Percentiles rank a stretch among this genome's conserved stretches.
These are phyloP conservation scores for Lepidium africanum DNA, from an alignment of 345 rosid genomes.

Conservation along the genomic window DNA sequence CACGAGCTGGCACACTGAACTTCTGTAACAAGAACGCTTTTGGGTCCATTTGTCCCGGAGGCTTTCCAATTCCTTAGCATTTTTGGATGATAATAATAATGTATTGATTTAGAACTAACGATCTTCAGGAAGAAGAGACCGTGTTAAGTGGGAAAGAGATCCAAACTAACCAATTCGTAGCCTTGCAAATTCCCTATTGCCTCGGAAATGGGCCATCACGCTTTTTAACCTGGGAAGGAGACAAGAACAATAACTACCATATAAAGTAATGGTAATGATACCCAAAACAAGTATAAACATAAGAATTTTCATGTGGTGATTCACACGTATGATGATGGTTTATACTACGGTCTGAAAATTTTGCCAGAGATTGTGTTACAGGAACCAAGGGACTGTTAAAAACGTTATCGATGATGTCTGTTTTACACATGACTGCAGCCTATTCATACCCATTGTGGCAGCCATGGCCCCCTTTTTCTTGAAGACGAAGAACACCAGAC, in stretches of 20 bases:
- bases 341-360: not conserved
- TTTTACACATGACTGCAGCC: not conserved
- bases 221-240: slow-evolving; percentile 48
- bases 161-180: slow-evolving; percentile 68
- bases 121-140: not conserved
- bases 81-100: not conserved
- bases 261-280: not conserved
- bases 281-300: not conserved
- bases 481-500: slow-evolving; percentile 92
- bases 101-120: not conserved
- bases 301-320: not conserved
- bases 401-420: not conserved
- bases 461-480: slow-evolving; percentile 77
- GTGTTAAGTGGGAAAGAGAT: not conserved
- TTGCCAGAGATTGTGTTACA: not conserved
- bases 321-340: not conserved
- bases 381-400: not conserved
- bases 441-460: slow-evolving; percentile 68
- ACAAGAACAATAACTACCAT: not conserved
- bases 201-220: slow-evolving; percentile 66
- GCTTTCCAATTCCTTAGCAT: slow-evolving; percentile 64
- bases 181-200: slow-evolving; percentile 78
- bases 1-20: slow-evolving; percentile 54
- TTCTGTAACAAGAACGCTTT: slow-evolving; percentile 88
- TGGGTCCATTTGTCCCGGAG: slow-evolving; percentile 98